Evolutionary conservation across 2,329 filamentous ascomycete species (phyloP).

Genomic region (Ophiocordyceps camponoti-leonardi): DNA sequence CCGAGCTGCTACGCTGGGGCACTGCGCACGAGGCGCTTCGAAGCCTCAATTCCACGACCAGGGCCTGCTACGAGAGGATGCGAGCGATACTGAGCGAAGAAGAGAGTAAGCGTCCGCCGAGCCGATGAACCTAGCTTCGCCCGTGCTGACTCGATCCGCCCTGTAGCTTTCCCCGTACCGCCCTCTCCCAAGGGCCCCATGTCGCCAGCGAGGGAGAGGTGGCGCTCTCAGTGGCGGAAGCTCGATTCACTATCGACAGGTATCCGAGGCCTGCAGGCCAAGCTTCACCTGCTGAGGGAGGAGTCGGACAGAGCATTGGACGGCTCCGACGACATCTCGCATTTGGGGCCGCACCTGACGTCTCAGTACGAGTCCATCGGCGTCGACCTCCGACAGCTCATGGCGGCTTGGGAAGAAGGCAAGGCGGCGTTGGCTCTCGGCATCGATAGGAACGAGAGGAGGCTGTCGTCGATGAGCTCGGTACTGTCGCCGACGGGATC

Average conservation of each 20-base stretch:
- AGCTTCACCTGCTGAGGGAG: slow-evolving; percentile 80
- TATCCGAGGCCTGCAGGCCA: slow-evolving; percentile 83
- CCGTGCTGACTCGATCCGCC: slow-evolving; percentile 2
- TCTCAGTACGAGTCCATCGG: slow-evolving; percentile 91
- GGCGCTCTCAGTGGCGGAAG: slow-evolving; percentile 75
- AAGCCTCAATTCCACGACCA: slow-evolving; percentile 43
- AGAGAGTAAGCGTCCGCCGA: slow-evolving; percentile 42
- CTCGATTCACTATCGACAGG: slow-evolving; percentile 78
- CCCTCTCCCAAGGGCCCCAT: slow-evolving; percentile 41
- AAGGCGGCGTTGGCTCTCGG: slow-evolving; percentile 67
- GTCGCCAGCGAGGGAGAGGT: slow-evolving; percentile 63
- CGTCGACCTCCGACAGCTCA: slow-evolving; percentile 61
- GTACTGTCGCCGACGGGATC: slow-evolving; percentile 42
- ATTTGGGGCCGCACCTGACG: slow-evolving; percentile 65
- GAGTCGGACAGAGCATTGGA: slow-evolving; percentile 71
- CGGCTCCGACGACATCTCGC: slow-evolving; percentile 51
- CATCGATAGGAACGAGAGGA: slow-evolving; percentile 64
- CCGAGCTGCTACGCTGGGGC: slow-evolving; percentile 65
- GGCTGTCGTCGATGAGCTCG: slow-evolving; percentile 44
- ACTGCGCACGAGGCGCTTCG: slow-evolving; percentile 61
- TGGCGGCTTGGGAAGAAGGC: slow-evolving; percentile 76
- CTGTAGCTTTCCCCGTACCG: slow-evolving; percentile 31
- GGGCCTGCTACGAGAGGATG: slow-evolving; percentile 45
- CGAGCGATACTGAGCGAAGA: slow-evolving; percentile 59
- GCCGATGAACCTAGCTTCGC: neutral